Conservation (phyloP, 2,329 filamentous ascomycete genomes). For the Fusarium sp. region DNA sequence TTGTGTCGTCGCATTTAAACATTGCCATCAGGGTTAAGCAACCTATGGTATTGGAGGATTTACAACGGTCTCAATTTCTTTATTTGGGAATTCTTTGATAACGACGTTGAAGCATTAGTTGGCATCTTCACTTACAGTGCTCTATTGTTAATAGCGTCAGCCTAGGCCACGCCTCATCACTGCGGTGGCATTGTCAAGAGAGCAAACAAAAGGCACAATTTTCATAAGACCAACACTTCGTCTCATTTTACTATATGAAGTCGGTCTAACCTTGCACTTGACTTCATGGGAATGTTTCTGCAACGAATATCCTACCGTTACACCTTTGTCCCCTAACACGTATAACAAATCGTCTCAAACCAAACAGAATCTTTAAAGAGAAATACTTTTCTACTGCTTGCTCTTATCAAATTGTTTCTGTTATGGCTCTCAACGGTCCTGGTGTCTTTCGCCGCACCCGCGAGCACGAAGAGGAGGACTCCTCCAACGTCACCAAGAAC, state of each 20-base stretch:
- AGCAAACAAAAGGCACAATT: slow-evolving; percentile 2
- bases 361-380: neutral
- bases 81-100: neutral
- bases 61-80: neutral
- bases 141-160: neutral
- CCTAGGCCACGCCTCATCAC: neutral
- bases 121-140: neutral
- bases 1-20: slow-evolving; percentile 5
- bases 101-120: slow-evolving; percentile 4
- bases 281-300: slow-evolving; percentile 1
- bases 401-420: neutral
- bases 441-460: slow-evolving; percentile 49
- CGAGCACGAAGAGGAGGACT: slow-evolving; percentile 49
- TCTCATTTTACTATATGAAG: neutral
- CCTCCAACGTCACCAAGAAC: slow-evolving; percentile 45
- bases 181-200: slow-evolving; percentile 1
- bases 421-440: slow-evolving; percentile 49
- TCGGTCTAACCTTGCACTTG: neutral
- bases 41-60: neutral
- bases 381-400: neutral
- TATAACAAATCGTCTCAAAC: neutral
- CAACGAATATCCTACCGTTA: neutral
- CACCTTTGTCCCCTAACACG: neutral
- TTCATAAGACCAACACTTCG: neutral
- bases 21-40: slow-evolving; percentile 1